These are phyloP conservation scores for Diplodia seriata DNA, from an alignment of 2,329 filamentous ascomycete genomes.

Conservation along the genomic window DNA sequence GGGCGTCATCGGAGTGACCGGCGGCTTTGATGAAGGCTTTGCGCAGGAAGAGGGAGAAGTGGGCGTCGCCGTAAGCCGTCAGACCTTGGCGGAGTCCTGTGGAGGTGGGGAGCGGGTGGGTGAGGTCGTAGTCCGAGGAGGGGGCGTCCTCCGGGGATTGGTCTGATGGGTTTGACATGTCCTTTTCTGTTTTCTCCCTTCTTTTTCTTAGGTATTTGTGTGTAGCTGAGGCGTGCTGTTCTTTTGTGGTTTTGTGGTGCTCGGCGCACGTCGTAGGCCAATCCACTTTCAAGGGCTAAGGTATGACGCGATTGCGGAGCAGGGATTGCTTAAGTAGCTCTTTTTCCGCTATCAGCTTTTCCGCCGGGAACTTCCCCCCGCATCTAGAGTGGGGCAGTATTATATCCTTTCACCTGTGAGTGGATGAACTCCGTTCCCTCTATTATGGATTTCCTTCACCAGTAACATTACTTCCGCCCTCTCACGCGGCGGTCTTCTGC, in stretches of 20 bases:
- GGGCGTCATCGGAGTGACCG: constrained; percentile 74
- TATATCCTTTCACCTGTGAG: constrained; percentile 5
- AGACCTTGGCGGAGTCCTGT: constrained; percentile 69
- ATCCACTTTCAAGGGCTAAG: not conserved
- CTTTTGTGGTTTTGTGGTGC: not conserved
- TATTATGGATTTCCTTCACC: too few relatives aligned
- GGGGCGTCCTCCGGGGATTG: not conserved
- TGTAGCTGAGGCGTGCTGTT: not conserved
- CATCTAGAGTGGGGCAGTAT: constrained; percentile 5
- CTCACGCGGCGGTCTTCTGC: not conserved
- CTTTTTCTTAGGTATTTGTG: not conserved
- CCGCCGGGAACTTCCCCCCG: not conserved
- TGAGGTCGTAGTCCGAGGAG: constrained; percentile 65
- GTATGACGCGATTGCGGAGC: constrained; percentile 22
- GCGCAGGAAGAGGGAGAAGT: constrained; percentile 76
- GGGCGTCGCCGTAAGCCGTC: constrained; percentile 73
- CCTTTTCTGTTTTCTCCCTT: not conserved
- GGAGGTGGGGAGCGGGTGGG: constrained; percentile 57
- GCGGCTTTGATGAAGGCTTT: constrained; percentile 81
- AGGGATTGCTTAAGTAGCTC: constrained; percentile 11
- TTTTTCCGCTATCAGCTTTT: constrained; percentile 1
- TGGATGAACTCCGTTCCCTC: not conserved
- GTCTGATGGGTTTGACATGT: constrained; percentile 9
- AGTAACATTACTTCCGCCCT: not conserved
- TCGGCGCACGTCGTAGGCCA: not conserved